phyloP scores from a whole-genome alignment of 2,329 filamentous ascomycete genomes.

The Lasiodiplodia sp. region DNA sequence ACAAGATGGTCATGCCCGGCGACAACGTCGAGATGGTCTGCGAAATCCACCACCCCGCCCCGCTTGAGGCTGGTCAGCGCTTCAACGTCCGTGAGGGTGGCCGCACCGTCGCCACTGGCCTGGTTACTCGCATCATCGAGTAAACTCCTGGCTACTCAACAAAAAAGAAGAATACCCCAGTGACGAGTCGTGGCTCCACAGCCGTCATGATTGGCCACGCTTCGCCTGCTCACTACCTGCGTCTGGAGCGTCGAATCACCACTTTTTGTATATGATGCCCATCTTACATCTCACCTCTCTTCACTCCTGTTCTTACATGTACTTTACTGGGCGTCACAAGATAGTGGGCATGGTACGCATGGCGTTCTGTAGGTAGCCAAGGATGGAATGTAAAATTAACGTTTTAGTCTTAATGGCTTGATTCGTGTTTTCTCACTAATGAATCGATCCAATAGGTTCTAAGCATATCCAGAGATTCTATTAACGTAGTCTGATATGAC shows the following conservation, averaged over 20 bases:
- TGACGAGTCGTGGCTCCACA: slow-evolving; percentile 11
- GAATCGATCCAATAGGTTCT: not conserved
- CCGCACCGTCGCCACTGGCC: slow-evolving; percentile 57
- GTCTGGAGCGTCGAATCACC: slow-evolving; percentile 17
- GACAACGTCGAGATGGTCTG: slow-evolving; percentile 99
- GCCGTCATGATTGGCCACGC: slow-evolving; percentile 11
- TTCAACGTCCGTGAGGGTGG: slow-evolving; percentile 99
- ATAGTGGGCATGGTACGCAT: slow-evolving; percentile 29
- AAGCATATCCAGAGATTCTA: not conserved
- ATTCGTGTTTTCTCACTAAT: not conserved
- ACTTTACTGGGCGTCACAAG: slow-evolving; percentile 28
- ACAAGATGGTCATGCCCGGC: slow-evolving; percentile 93
- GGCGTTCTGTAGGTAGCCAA: slow-evolving; percentile 27
- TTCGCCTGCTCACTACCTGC: slow-evolving; percentile 9
- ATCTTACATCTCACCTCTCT: slow-evolving; percentile 21
- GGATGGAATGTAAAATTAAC: slow-evolving; percentile 20
- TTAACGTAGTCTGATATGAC: too few relatives aligned
- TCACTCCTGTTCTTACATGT: slow-evolving; percentile 26
- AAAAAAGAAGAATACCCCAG: slow-evolving; percentile 14
- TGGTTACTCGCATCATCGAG: slow-evolving; percentile 47
- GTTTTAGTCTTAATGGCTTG: not conserved
- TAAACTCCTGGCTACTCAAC: slow-evolving; percentile 33
- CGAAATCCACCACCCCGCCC: slow-evolving; percentile 82
- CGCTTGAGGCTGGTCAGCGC: slow-evolving; percentile 88
- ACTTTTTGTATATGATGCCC: slow-evolving; percentile 18